These are phyloP conservation scores for Monosporascus sp. DNA, from an alignment of 2,329 filamentous ascomycete genomes.

Conservation along the genomic window DNA sequence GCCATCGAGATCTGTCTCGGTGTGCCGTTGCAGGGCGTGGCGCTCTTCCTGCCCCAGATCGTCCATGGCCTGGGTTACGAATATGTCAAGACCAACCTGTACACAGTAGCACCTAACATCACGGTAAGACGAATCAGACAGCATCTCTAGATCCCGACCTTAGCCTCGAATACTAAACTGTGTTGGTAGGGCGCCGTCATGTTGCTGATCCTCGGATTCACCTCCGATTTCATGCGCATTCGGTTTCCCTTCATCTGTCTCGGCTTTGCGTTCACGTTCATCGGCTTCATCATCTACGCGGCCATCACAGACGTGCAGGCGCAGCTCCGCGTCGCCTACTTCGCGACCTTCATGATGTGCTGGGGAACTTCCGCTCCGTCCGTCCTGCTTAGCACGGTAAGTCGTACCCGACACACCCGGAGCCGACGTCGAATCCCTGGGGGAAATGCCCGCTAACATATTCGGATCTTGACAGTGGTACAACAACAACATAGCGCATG, in stretches of 20 bases:
- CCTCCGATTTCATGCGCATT: slow-evolving; percentile 60
- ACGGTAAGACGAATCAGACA: slow-evolving; percentile 28
- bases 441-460: slow-evolving; percentile 32
- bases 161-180: slow-evolving; percentile 1
- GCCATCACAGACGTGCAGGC: slow-evolving; percentile 58
- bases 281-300: slow-evolving; percentile 74
- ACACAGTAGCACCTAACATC: slow-evolving; percentile 76
- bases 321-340: slow-evolving; percentile 65
- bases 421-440: slow-evolving; percentile 5
- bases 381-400: slow-evolving; percentile 50
- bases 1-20: slow-evolving; percentile 55
- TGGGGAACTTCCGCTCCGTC: slow-evolving; percentile 73
- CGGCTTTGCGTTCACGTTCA: slow-evolving; percentile 69
- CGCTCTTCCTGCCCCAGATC: slow-evolving; percentile 52
- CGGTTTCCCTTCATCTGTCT: slow-evolving; percentile 71
- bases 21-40: slow-evolving; percentile 51
- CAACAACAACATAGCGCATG: slow-evolving; percentile 78
- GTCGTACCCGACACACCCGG: slow-evolving; percentile 1
- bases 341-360: slow-evolving; percentile 76
- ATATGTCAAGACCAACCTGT: slow-evolving; percentile 64
- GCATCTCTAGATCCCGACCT: too few species aligned
- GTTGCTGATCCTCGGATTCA: slow-evolving; percentile 67
- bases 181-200: slow-evolving; percentile 55
- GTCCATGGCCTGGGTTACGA: slow-evolving; percentile 43
- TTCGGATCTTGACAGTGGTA: slow-evolving; percentile 47